These are phyloP conservation scores for Pilatotrama ljubarskyi DNA, from an alignment of 768 basidiomycete genomes.

Conservation along the genomic window DNA sequence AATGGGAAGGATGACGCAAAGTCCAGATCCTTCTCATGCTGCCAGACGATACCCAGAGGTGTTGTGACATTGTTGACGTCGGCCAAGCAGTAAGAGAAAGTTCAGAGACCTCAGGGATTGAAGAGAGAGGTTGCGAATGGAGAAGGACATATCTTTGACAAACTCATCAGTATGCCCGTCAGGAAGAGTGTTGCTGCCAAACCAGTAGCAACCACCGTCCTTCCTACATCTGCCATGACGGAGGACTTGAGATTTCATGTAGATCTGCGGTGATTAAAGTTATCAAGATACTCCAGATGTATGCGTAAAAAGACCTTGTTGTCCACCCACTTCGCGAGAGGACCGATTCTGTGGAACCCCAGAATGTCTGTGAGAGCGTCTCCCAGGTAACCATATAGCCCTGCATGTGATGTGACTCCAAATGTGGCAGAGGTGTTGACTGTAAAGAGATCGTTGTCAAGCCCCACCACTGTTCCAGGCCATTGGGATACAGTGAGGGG, in stretches of 20 bases:
- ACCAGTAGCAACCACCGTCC: constrained; percentile 24
- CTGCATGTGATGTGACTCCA: too few species aligned
- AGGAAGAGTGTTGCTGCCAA: constrained; percentile 12
- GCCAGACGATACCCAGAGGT: constrained; percentile 27
- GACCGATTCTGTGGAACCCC: too few species aligned
- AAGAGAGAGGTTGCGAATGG: constrained; percentile 19
- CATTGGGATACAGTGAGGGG: constrained; percentile 36
- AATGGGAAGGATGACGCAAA: constrained; percentile 9
- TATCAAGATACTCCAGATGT: constrained; percentile 17
- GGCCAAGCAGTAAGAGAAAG: constrained; percentile 22
- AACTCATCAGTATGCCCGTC: constrained; percentile 25
- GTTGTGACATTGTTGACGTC: constrained; percentile 26
- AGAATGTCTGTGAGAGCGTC: too few species aligned
- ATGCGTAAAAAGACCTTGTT: too few species aligned
- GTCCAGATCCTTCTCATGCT: constrained; percentile 21
- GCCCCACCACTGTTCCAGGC: constrained; percentile 34
- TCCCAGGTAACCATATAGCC: too few species aligned
- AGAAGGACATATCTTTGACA: constrained; percentile 23
- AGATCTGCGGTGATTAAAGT: constrained; percentile 30
- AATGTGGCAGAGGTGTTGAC: too few species aligned
- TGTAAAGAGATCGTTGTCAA: not conserved
- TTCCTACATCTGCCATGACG: constrained; percentile 9
- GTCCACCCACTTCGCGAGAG: too few species aligned
- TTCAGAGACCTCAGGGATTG: not conserved
- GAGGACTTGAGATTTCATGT: not conserved